Conservation (phyloP, 176 grass and related monocot species). For the Avena sativa region DNA sequence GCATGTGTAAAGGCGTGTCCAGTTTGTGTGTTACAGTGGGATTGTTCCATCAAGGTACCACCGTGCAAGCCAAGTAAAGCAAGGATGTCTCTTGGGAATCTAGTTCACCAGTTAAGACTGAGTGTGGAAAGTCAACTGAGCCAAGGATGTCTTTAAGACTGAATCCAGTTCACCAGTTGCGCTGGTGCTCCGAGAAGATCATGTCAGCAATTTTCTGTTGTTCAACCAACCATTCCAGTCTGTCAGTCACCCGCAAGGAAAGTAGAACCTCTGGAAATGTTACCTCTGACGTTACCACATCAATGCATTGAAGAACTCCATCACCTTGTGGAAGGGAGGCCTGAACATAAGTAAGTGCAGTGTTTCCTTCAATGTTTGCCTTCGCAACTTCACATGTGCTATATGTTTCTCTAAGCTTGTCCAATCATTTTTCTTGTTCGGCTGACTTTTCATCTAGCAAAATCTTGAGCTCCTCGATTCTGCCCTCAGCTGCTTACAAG, state of each 20-base stretch:
- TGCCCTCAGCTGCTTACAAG: constrained; percentile 63
- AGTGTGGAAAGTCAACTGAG: constrained; percentile 72
- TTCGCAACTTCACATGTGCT: constrained; percentile 69
- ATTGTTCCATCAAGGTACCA: too few relatives aligned
- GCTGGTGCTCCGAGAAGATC: constrained; percentile 65
- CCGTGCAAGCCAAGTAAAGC: too few relatives aligned
- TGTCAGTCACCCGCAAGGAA: constrained; percentile 70
- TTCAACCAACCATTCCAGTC: constrained; percentile 80
- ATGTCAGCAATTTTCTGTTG: constrained; percentile 71
- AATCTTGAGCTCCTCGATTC: constrained; percentile 57
- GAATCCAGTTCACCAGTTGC: too few relatives aligned
- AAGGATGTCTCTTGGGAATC: too few relatives aligned
- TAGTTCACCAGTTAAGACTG: constrained; percentile 57
- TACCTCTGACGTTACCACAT: constrained; percentile 54
- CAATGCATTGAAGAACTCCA: constrained; percentile 68
- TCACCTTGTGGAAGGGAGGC: constrained; percentile 70
- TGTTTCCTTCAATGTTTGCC: constrained; percentile 53
- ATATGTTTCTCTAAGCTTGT: constrained; percentile 73
- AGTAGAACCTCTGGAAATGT: constrained; percentile 65
- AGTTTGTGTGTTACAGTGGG: too few relatives aligned
- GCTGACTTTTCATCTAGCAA: constrained; percentile 57
- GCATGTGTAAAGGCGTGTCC: too few relatives aligned
- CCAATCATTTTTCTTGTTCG: constrained; percentile 80
- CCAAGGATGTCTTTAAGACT: constrained; percentile 63
- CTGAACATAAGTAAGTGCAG: constrained; percentile 61